Conservation (phyloP, 257 asterid genomes). For the Lithospermum erythrorhizon region DNA sequence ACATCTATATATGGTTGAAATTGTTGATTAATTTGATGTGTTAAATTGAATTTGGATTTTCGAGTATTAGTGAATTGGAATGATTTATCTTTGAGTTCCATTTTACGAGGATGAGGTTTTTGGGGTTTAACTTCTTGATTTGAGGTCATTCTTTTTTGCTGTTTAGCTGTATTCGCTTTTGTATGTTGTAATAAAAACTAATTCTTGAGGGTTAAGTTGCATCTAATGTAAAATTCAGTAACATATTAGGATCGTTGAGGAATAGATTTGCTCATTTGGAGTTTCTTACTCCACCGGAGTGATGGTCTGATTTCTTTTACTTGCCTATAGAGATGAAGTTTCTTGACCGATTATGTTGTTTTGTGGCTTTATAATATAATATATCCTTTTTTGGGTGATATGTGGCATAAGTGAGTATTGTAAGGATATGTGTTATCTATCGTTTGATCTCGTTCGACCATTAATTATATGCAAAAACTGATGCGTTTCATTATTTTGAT, state of each 20-base stretch:
- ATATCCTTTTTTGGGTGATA: not conserved
- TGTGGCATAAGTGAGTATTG: not conserved
- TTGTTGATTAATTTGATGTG: constrained; percentile 11
- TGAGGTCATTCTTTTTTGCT: constrained; percentile 4
- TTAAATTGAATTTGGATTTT: not conserved
- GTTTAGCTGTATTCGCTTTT: not conserved
- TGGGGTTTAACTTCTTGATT: constrained; percentile 35
- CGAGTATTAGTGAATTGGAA: not conserved
- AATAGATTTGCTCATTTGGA: too few species aligned
- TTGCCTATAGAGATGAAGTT: too few species aligned
- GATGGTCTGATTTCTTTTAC: too few species aligned
- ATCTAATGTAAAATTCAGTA: too few species aligned
- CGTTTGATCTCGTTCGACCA: not conserved
- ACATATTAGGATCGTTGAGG: too few species aligned
- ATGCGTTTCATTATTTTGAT: too few species aligned
- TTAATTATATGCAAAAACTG: too few species aligned
- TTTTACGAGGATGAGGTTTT: constrained; percentile 1
- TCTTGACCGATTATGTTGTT: too few species aligned
- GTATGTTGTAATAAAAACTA: not conserved
- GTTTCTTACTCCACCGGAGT: too few species aligned
- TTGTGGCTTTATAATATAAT: too few species aligned
- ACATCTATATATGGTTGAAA: not conserved
- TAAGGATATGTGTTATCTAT: too few species aligned
- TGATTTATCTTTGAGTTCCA: constrained; percentile 8
- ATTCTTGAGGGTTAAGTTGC: not conserved